Evolutionary conservation across 805 yeast species (phyloP), one percentile per base, ranked within the genome.

Genomic region (Saccharomycopsis sp.): DNA sequence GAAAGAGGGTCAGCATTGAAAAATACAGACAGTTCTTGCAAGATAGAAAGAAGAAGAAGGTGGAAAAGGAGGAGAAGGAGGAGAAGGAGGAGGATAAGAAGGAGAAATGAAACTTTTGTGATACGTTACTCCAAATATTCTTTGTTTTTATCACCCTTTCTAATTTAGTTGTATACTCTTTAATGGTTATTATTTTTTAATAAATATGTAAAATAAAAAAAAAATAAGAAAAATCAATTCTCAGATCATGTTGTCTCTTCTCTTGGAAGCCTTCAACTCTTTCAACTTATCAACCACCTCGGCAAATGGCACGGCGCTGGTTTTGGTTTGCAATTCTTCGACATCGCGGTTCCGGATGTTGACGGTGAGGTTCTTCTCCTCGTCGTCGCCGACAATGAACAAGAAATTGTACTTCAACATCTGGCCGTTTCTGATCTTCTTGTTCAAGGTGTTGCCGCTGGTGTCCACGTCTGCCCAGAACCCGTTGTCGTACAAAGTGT

Each of bases 401-500:
- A 89, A 83, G 67, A 87, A 92, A 73, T 92, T 92, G 69, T 87
- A 92, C 64, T 83, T 87, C 67, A 80, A 78, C 59, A 89, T 59
- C 73, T 92, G 97, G 56, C 96, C 98, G 53, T 75, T 83, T 75
- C 98, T 86, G 48, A 92, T 87, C 80, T 92, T 92, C 89, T 92
- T 92, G 63, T 84, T 95, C 63, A 92, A 73, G 42, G 99, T 92
- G 73, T 92, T 89, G 67, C 96, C 96, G 38, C 88, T 73, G 45
- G 86, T 64, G 60, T 92, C 99, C 45, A 76, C 94, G 58, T 92
- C 99, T 31, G 95, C 92, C 57, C 74, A 86, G 72, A 89, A 82
- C 22, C 87, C 89, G 51, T 77, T 76, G 43, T 66, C 69, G 41
- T 49, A 53, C 59, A 80, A 68, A 51, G 63, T 62, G 56, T 81